Percentiles rank a stretch among this genome's conserved stretches.
Evolutionary conservation across 2,329 filamentous ascomycete species (phyloP).

Genomic region (Fusarium sp.): DNA sequence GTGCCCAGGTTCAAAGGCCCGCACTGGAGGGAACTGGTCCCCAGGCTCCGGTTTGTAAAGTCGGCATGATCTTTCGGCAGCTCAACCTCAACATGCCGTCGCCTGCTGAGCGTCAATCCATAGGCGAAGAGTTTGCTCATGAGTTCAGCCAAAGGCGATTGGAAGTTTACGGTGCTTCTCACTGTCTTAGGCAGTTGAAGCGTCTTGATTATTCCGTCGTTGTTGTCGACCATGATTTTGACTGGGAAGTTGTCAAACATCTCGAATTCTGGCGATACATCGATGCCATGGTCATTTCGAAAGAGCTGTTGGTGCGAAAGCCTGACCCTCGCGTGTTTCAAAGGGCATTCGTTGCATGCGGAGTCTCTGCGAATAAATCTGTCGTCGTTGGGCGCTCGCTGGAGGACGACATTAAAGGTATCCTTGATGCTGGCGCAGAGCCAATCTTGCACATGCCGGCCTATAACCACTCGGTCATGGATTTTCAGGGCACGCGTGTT

Average conservation of each 20-base stretch:
- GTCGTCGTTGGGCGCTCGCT: background rate
- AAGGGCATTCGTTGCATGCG: background rate
- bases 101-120: accelerated
- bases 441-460: background rate
- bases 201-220: background rate
- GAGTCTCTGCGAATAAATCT: background rate
- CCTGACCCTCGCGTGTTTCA: background rate
- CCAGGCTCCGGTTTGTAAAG: background rate
- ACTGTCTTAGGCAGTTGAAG: background rate
- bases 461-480: accelerated
- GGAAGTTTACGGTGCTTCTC: background rate
- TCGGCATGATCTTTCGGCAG: background rate
- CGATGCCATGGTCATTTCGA: too few relatives aligned
- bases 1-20: background rate
- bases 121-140: background rate
- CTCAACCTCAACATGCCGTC: background rate
- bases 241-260: background rate
- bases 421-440: background rate
- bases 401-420: background rate
- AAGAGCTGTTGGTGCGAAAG: background rate
- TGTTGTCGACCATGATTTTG: background rate
- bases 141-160: background rate
- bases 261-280: background rate
- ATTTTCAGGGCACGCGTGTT: background rate
- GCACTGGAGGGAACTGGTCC: accelerated